Base-by-base conservation (phyloP, 208 protist species). In the Trypanosoma mega region DNA sequence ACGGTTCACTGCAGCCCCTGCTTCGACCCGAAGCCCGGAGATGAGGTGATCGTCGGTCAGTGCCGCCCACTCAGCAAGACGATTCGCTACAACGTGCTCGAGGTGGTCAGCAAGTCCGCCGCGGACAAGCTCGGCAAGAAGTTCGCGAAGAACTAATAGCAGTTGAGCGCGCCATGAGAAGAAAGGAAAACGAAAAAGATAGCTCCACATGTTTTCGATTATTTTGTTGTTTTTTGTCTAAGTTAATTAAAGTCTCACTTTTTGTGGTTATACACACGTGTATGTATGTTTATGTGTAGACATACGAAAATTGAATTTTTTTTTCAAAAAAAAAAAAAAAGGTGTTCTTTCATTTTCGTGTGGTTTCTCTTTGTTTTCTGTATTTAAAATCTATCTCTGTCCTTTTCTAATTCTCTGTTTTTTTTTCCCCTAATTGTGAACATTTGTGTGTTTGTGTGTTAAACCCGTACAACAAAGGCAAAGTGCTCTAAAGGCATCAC, bases 61-160 rank as follows among this genome's bases (percentile, higher is more conserved):
- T 99, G 99, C 96, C 87, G 91, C 87, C 98, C 98, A 41, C 87
- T 99, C n/a, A 98, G 98, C 69, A 99, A 99, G 97, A 99, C 99
- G 53, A 97, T 99, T 66, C 91, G 96, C 69, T 99, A 99, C 96
- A 99, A 99, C 90, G 98, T 99, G 57, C 76, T 99, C 39, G 91
- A 98, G 79, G 85, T 96, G 43, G 86, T 94, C 43, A 80, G 61
- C 73, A 94, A 94, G 83, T 85, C 80, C 30, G 74, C 81, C n/a
- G 78, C 90, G 56, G 85, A 90, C 60, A 88, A 87, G 74, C 44
- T 88, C 53, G 90, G 85, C 47, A 93, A 90, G 78, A 88, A 84
- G 82, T 93, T 93, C 61, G 55, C 73, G 49, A 93, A 93, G 83
- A 86, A 87, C 79, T 93, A 75, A 85, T 18, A 18, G 27, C 11